phyloP scores from a whole-genome alignment of 2,329 filamentous ascomycete species.

The Huntiella moniliformis region DNA sequence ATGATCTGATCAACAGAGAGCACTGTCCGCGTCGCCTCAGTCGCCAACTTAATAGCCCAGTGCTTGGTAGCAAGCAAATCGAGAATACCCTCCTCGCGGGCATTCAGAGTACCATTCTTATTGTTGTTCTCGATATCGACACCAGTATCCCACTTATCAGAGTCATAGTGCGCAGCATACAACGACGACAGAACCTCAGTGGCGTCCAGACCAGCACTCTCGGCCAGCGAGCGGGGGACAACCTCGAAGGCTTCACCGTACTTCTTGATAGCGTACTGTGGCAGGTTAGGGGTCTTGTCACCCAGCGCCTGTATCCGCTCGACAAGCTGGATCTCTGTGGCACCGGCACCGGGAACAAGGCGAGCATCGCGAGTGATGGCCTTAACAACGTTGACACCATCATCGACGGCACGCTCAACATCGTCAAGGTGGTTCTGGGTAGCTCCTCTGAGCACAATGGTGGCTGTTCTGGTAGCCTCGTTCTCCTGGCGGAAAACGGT shows the following conservation, averaged over 20 bases:
- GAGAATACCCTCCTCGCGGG: constrained; percentile 72
- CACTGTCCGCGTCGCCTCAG: constrained; percentile 82
- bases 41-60: constrained; percentile 94
- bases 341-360: constrained; percentile 83
- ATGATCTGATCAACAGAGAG: constrained; percentile 98
- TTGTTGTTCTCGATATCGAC: constrained; percentile 87
- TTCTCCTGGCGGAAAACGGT: constrained; percentile 97
- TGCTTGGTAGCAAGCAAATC: constrained; percentile 83
- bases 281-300: constrained; percentile 79
- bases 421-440: constrained; percentile 98
- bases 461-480: constrained; percentile 80
- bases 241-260: constrained; percentile 97
- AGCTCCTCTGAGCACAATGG: constrained; percentile 80
- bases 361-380: constrained; percentile 87
- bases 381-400: constrained; percentile 97
- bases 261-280: constrained; percentile 95
- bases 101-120: constrained; percentile 63
- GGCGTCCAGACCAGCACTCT: constrained; percentile 86
- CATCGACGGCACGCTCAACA: constrained; percentile 88
- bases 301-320: constrained; percentile 80
- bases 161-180: constrained; percentile 83
- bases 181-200: constrained; percentile 88
- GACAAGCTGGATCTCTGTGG: constrained; percentile 82
- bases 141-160: constrained; percentile 74
- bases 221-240: constrained; percentile 78